These are phyloP conservation scores for Mallotus repandus DNA, from an alignment of 441 rosid genomes.

Conservation along the genomic window DNA sequence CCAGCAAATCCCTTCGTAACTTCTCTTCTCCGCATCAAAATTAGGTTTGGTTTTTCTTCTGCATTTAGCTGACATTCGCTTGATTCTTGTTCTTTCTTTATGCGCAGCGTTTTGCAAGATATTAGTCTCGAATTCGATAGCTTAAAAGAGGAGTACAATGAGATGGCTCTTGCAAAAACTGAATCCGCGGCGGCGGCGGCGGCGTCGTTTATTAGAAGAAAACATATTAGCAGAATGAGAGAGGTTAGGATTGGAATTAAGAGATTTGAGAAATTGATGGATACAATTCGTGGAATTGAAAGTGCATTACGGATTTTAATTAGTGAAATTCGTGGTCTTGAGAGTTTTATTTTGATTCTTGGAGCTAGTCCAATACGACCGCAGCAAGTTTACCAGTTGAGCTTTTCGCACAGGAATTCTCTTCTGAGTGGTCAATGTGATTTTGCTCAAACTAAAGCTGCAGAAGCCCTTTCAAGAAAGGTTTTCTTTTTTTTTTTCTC, in stretches of 20 bases:
- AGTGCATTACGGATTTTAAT: constrained; percentile 51
- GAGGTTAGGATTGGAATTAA: constrained; percentile 65
- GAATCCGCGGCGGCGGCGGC: constrained; percentile 35
- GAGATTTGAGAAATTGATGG: constrained; percentile 70
- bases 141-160: constrained; percentile 43
- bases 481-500: constrained; percentile 28
- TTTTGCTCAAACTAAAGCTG: constrained; percentile 59
- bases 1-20: constrained; percentile 91
- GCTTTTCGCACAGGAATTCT: constrained; percentile 41
- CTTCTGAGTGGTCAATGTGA: constrained; percentile 31
- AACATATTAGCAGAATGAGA: constrained; percentile 53
- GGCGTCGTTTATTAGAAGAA: constrained; percentile 40
- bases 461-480: constrained; percentile 79
- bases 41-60: background rate
- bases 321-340: constrained; percentile 42
- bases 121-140: constrained; percentile 54
- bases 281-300: constrained; percentile 44
- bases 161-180: constrained; percentile 40
- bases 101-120: constrained; percentile 71
- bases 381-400: constrained; percentile 55
- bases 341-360: constrained; percentile 58
- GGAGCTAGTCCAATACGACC: constrained; percentile 81
- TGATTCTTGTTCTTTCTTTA: constrained; percentile 15
- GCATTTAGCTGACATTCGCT: background rate
- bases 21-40: background rate